These are phyloP conservation scores for Cnidoscolus chayamansa DNA, from an alignment of 441 rosid species.

Conservation along the genomic window DNA sequence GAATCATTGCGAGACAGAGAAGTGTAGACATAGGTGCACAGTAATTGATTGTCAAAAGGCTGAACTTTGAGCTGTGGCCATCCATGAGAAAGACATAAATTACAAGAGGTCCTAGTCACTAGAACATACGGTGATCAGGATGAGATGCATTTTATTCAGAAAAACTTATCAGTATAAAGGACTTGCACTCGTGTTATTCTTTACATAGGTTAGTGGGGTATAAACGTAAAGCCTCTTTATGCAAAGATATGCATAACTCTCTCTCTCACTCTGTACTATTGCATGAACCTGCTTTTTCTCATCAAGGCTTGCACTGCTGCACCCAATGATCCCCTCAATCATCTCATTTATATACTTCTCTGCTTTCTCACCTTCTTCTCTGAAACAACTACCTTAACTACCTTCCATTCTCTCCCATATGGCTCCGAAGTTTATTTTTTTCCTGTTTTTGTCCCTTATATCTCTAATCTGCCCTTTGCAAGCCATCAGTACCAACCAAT, in stretches of 20 bases:
- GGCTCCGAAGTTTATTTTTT: constrained; percentile 31
- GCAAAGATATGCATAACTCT: constrained; percentile 47
- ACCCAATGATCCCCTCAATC: constrained; percentile 41
- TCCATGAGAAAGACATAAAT: constrained; percentile 27
- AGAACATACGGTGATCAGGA: constrained; percentile 29
- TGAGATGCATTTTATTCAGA: constrained; percentile 32
- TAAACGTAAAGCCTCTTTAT: constrained; percentile 68
- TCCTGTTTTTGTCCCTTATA: constrained; percentile 27
- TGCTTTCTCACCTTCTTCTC: constrained; percentile 38
- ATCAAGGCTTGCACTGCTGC: constrained; percentile 33
- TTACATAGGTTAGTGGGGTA: constrained; percentile 51
- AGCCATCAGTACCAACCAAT: constrained; percentile 36
- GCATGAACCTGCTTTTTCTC: constrained; percentile 40
- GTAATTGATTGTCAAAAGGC: constrained; percentile 8
- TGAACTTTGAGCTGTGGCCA: constrained; percentile 21
- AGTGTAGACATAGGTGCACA: constrained; percentile 8
- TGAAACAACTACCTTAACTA: constrained; percentile 39
- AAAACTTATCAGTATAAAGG: constrained; percentile 25
- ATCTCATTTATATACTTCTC: constrained; percentile 39
- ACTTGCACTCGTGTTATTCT: constrained; percentile 34
- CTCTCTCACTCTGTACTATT: constrained; percentile 28
- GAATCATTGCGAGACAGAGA: background rate
- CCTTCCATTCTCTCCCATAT: constrained; percentile 20
- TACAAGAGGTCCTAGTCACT: constrained; percentile 21
- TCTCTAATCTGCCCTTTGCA: constrained; percentile 26